Evolutionary conservation across 139 green algal species (phyloP), one percentile per base, ranked within the genome.

Genomic region (Chlamydomonas applanata): DNA sequence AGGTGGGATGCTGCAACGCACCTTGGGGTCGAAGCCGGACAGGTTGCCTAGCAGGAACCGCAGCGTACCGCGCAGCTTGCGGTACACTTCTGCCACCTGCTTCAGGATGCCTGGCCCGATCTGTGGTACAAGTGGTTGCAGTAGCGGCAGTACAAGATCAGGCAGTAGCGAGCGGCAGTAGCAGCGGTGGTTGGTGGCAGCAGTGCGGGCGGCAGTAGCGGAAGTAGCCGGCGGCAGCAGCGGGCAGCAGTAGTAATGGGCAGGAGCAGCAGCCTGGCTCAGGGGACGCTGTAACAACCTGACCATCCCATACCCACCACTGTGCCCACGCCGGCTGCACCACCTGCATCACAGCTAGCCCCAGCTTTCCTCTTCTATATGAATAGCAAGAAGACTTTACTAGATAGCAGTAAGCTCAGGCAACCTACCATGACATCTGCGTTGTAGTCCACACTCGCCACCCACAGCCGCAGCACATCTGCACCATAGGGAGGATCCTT

Each of bases 1-100:
- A n/a, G n/a, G n/a, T n/a, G n/a, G n/a, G n/a, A n/a, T 49, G 7
- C 11, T 49, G 40, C 9, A 62, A 36, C 49, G 34, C 53, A 75
- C 35, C 3, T 74, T 56, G 0, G 91, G 90, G 77, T 95, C 75
- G 69, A 92, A 98, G 76, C 94, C 94, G 29, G 83, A 52, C 60
- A 99, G 82, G 83, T 97, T 98, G 79, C 96, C 96, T 68, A 99
- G 89, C 74, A 99, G 70, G 85, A 95, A 99, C 63, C 96, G 89
- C 76, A 99, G 81, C 27, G 95, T 99, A 72, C 86, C 86, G 25
- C 86, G 86, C 74, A 72, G 32, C 65, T 67, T 68, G 33, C 53
- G 33, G 54, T 75, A 99, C 34, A 92, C 83, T 25, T 99, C 96
- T 1, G 86, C 78, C 61, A 94, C 92, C 90, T 99, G 96, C 77